A percentile compares a stretch with the other conserved stretches of the same genome.
phyloP scores from a whole-genome alignment of 2,329 filamentous ascomycete genomes.

The Ambrosiella beaveri region DNA sequence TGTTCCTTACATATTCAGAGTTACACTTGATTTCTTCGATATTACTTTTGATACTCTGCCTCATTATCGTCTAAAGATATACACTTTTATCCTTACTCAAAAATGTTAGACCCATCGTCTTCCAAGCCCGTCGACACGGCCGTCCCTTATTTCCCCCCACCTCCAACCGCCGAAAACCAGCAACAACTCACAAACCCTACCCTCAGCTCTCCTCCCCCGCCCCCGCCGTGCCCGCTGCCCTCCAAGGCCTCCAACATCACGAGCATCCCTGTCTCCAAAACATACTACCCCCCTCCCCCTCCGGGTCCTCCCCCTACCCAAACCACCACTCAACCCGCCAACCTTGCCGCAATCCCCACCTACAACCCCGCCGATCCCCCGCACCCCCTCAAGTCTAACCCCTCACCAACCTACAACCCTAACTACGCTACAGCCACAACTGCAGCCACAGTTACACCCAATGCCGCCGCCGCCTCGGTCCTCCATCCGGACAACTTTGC shows the following conservation, averaged over 20 bases:
- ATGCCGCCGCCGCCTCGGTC: background rate
- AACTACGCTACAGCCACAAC: no score
- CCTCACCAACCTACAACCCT: background rate
- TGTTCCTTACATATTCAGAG: no score
- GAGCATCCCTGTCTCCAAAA: constrained; percentile 8
- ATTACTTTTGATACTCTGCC: no score
- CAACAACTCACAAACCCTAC: constrained; percentile 1
- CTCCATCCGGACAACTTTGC: background rate
- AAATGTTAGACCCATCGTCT: constrained; percentile 6
- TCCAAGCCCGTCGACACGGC: constrained; percentile 7
- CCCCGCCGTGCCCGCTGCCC: constrained; percentile 8
- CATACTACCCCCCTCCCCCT: constrained; percentile 3
- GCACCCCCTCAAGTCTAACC: background rate
- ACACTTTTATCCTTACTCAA: background rate
- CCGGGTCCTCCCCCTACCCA: background rate
- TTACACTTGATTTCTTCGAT: no score
- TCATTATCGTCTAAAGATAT: no score
- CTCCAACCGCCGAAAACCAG: constrained; percentile 3
- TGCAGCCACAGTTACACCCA: background rate
- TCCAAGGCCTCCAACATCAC: constrained; percentile 6
- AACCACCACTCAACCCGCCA: background rate
- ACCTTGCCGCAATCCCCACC: background rate
- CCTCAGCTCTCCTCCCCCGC: constrained; percentile 13
- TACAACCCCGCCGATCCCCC: constrained; percentile 2
- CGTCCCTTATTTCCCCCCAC: constrained; percentile 13